Base-by-base conservation (phyloP, 305 asterid genomes). In the Ajuga reptans region DNA sequence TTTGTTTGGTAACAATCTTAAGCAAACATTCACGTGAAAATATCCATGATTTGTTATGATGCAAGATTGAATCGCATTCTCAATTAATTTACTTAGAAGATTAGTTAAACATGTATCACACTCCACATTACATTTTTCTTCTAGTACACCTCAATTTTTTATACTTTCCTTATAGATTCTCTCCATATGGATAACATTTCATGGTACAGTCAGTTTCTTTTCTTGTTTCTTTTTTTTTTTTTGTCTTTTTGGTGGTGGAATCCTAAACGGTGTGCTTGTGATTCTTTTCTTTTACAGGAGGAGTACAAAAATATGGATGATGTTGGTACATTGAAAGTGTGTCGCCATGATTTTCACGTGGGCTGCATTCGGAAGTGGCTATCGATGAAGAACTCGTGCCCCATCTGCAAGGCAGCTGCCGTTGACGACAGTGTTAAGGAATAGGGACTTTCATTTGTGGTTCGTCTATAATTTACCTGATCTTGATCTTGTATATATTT, bases 311-410 rank as follows among this genome's bases (percentile, higher is more conserved):
- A 80, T 74, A 78, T 76, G 88, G 97, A 88, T 52, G 84, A 85
- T 43, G 79, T 88, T 52, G 96, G 89, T 80, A 81, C 72, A 0
- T 34, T 90, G 79, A 87, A 81, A 77, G 67, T 43, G 21, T 90
- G 96, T 75, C 72, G 79, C 15, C 97, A 88, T 80, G 90, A 88
- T 76, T 90, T 84, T 75, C 97, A 90, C 66, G 88, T 83, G 42
- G 75, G 79, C 7, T 90, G 97, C 64, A 86, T 90, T 69, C 74
- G 76, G 29, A 90, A 78, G 80, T 90, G 97, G 97, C 47, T 90
- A 53, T 83, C 92, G 5, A 77, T 90, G 84, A 90, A 90, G 87
- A 90, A 85, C 45, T 63, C 54, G 24, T 90, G 94, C 16, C 97
- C 95, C 4, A 86, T 90, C 74, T 88, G 95, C 85, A 90, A 90